Evolutionary conservation across 176 grass and related monocot genomes (phyloP), one percentile per base, ranked within the genome.

Genomic region (Poa annua): DNA sequence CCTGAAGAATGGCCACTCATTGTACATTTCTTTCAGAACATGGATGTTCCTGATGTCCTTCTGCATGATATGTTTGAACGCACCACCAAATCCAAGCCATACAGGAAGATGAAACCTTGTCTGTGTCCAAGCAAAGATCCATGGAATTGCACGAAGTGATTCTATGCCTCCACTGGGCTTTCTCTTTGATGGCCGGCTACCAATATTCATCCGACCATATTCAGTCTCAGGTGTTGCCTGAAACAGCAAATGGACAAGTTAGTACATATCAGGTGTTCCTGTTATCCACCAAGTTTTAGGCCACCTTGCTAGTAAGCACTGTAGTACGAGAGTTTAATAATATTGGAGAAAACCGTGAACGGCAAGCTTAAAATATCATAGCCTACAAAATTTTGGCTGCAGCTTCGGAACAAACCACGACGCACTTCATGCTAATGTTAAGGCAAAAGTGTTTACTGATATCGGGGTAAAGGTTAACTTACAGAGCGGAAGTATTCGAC

Each of bases 61-160:
- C 50, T 90, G 81, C 78, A 99, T 61, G 34, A 93, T 48, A 71
- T 96, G 81, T 75, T 93, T 96, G 85, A 99, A 87, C 0, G 96
- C 96, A 76, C 83, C 87, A 4, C 96, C 89, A 83, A 96, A 99
- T 77, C 96, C 96, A 66, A 99, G 93, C 93, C 96, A 99, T 73
- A 99, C 93, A 71, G 96, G 96, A 60, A 99, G 89, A 88, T 99
- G 96, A 80, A 99, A 99, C 51, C 96, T 92, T 77, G 96, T 99
- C 66, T 99, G 96, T 7, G 96, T 99, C 96, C 96, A 99, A 62
- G 96, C 96, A 90, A 99, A 99, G 55, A 99, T 99, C 96, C 96
- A 99, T 72, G 96, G 96, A 65, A 99, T 99, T 45, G 96, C 96
- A 76, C 96, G 96, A 52, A 99, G 93, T 0, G 93, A 93, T 85